Percentiles rank a stretch among this genome's conserved stretches.
Evolutionary conservation across 2,329 filamentous ascomycete species (phyloP).

Genomic region (Periglandula ipomoeae): DNA sequence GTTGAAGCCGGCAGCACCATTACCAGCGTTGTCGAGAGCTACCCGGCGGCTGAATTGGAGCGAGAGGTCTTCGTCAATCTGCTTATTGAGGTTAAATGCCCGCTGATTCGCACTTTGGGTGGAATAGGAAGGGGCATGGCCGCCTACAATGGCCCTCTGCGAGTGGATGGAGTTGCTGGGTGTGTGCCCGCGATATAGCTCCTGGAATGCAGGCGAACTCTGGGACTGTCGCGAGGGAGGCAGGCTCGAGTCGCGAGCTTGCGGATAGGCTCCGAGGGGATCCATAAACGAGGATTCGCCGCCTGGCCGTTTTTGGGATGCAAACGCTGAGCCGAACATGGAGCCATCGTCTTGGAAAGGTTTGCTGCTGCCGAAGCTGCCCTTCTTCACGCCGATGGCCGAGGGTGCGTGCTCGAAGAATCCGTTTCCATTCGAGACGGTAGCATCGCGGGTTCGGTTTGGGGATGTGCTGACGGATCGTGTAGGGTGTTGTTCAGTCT

Average conservation of each 20-base stretch:
- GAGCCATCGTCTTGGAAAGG: slow-evolving; percentile 17
- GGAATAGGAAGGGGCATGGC: slow-evolving; percentile 37
- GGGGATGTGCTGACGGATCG: slow-evolving; percentile 49
- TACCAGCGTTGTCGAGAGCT: slow-evolving; percentile 22
- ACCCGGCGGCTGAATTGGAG: slow-evolving; percentile 24
- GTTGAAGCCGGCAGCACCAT: slow-evolving; percentile 16
- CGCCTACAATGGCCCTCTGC: slow-evolving; percentile 31
- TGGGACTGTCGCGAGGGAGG: slow-evolving; percentile 47
- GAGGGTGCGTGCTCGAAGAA: slow-evolving; percentile 38
- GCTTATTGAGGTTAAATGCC: slow-evolving; percentile 27
- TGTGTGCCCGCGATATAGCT: slow-evolving; percentile 28
- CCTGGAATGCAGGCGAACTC: slow-evolving; percentile 27
- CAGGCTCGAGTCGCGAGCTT: slow-evolving; percentile 45
- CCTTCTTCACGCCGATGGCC: slow-evolving; percentile 31
- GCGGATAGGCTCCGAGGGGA: slow-evolving; percentile 17
- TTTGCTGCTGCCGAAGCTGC: slow-evolving; percentile 15
- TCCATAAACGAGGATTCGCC: slow-evolving; percentile 33
- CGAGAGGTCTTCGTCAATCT: slow-evolving; percentile 29
- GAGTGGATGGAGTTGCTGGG: slow-evolving; percentile 37
- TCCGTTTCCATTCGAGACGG: slow-evolving; percentile 32
- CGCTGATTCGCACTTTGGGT: slow-evolving; percentile 31
- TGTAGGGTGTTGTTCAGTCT: slow-evolving; percentile 35
- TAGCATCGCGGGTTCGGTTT: slow-evolving; percentile 40
- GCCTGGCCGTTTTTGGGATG: slow-evolving; percentile 20
- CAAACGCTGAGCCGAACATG: slow-evolving; percentile 16